phyloP scores from a whole-genome alignment of 75 land plant species.

The Pinus taeda region DNA sequence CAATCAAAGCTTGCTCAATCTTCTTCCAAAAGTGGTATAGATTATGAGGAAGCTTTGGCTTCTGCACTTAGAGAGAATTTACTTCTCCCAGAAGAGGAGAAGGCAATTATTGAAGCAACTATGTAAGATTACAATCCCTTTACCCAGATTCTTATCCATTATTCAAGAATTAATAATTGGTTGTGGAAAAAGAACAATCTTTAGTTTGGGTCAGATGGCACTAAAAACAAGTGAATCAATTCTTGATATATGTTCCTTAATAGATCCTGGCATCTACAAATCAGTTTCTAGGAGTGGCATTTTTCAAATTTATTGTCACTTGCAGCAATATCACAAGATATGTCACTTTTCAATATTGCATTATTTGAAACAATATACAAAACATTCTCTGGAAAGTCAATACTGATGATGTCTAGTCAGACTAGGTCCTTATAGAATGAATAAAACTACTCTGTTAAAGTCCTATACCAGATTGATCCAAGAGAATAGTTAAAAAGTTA shows the following conservation, averaged over 20 bases:
- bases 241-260: background rate
- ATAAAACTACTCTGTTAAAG: background rate
- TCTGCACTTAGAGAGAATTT: constrained; percentile 59
- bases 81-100: constrained; percentile 71
- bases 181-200: too few species aligned
- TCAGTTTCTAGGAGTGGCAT: background rate
- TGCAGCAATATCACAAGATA: background rate
- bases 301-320: background rate
- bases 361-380: background rate
- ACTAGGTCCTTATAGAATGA: background rate
- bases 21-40: constrained; percentile 8
- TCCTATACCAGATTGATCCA: background rate
- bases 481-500: background rate
- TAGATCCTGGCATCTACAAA: background rate
- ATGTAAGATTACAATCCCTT: constrained; percentile 27
- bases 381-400: background rate
- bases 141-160: background rate
- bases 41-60: constrained; percentile 14
- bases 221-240: too few species aligned
- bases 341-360: background rate
- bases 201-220: too few species aligned
- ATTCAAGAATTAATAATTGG: background rate
- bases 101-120: constrained; percentile 26
- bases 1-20: constrained; percentile 50
- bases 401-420: background rate